phyloP scores from a whole-genome alignment of 495 filamentous ascomycete species.

The Diplogelasinospora grovesii region DNA sequence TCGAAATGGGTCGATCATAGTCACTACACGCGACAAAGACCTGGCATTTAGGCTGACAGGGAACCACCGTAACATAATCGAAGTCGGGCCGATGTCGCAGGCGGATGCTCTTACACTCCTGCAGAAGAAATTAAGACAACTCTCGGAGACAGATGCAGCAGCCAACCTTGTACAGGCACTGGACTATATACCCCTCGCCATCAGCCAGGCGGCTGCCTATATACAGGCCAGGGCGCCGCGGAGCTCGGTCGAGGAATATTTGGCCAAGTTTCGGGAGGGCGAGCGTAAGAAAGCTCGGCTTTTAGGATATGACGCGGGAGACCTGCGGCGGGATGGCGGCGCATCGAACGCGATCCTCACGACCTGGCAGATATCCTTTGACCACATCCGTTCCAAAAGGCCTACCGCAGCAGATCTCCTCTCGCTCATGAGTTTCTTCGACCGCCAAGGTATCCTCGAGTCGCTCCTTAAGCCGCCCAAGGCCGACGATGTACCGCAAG shows the following conservation, averaged over 20 bases:
- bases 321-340: constrained; percentile 22
- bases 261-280: constrained; percentile 26
- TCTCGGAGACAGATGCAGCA: constrained; percentile 10
- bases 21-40: constrained; percentile 6
- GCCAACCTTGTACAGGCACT: constrained; percentile 29
- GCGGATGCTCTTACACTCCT: constrained; percentile 22
- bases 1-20: constrained; percentile 22
- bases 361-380: constrained; percentile 16
- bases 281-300: constrained; percentile 23
- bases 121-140: constrained; percentile 17
- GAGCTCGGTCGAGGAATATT: constrained; percentile 26
- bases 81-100: constrained; percentile 16
- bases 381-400: constrained; percentile 12
- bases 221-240: constrained; percentile 23
- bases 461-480: constrained; percentile 6
- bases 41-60: constrained; percentile 2
- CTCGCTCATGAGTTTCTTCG: constrained; percentile 36
- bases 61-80: not conserved
- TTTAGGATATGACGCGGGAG: constrained; percentile 19
- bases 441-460: constrained; percentile 32
- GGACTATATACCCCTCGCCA: constrained; percentile 44
- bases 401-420: constrained; percentile 25
- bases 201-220: constrained; percentile 43
- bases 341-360: constrained; percentile 24
- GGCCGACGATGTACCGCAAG: not conserved